Base-by-base conservation (phyloP, 2,329 filamentous ascomycete species). In the Aspergillus floridensis region DNA sequence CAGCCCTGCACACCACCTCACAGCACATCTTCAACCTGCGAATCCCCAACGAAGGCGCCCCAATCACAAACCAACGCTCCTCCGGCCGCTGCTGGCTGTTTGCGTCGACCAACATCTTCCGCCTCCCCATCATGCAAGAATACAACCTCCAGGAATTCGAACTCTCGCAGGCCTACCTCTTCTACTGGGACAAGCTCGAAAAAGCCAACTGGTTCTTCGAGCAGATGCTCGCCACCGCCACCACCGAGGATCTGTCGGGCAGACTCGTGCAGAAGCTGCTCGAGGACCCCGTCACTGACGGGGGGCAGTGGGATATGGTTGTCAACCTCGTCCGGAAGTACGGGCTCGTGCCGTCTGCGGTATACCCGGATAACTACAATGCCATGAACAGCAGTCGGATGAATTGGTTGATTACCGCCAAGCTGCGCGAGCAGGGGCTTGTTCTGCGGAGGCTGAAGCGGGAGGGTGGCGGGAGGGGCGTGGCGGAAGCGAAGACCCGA, bases 121-220 rank as follows among this genome's bases (percentile, higher is more conserved):
- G 92, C 29, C 84, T 96, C n/a, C 89, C 91, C 1, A 81, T 96
- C 50, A 93, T 95, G 88, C 89, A 90, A 76, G 88, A 88, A 68
- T 90, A 96, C 75, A 85, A 87, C 63, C 84, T 96, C 21, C 84
- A 87, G 50, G 81, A 84, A 56, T 96, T 96, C 69, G 90, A 96
- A 80, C 81, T 96, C n/a, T 92, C 88, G 31, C 92, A 96, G 76
- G 82, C 88, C 1, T 96, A 96, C 70, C 83, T 96, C 4, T 96
- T 93, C 79, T 96, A 92, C 82, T 96, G 90, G 88, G 92, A 96
- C 75, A 96, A 96, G 79, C 85, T 96, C 21, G 92, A 96, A 76
- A 96, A 96, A 76, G 83, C 89, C 8, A 96, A 96, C 75, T 96
- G 85, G 80, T 96, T 96, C 78, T 83, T 96, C 19, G 91, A 96